Base-by-base conservation (phyloP, 176 grass and related monocot species). In the Poa annua region DNA sequence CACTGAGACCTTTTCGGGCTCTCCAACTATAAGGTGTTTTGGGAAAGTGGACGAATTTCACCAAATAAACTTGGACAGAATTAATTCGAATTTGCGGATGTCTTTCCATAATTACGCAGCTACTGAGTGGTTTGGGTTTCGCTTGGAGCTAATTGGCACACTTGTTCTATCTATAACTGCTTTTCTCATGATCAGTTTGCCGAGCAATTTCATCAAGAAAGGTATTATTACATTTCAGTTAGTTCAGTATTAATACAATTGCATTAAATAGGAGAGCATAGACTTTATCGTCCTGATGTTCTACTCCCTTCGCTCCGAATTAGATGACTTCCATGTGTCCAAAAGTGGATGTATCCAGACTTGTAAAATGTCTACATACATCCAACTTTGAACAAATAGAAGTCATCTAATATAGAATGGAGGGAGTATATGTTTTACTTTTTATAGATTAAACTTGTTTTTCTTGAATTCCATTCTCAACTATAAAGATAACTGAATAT, bases 81-180 rank as follows among this genome's bases (percentile, higher is more conserved):
- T 98, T 13, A 92, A 98, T 81, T 95, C 90, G 17, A 95, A 94
- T 82, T 71, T 98, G 80, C 87, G 88, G 12, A 95, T 95, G 96
- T 91, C 92, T 80, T 98, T 98, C 72, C 82, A 98, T 76, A 95
- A 89, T 54, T 93, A 91, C 26, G 88, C 85, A 17, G 87, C 96
- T 52, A 95, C 85, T 80, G 87, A 93, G 69, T 98, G 96, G 96
- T 83, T 98, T 26, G 96, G 96, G 34, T 98, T 98, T 84, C 96
- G 90, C 22, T 52, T 98, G 61, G 96, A 98, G 77, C 79, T 98
- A 81, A 82, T 98, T 80, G 96, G 96, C 71, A 93, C 86, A 80
- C 85, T 93, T 71, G 81, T 98, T 57, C 81, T 98, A 61, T 94
- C 86, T 39, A 80, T 91, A 75, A 95, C 92, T 84, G 88, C 96